Evolutionary conservation across 768 basidiomycete species (phyloP), one percentile per base, ranked within the genome.

Genomic region (Leccinum subtestaceum): DNA sequence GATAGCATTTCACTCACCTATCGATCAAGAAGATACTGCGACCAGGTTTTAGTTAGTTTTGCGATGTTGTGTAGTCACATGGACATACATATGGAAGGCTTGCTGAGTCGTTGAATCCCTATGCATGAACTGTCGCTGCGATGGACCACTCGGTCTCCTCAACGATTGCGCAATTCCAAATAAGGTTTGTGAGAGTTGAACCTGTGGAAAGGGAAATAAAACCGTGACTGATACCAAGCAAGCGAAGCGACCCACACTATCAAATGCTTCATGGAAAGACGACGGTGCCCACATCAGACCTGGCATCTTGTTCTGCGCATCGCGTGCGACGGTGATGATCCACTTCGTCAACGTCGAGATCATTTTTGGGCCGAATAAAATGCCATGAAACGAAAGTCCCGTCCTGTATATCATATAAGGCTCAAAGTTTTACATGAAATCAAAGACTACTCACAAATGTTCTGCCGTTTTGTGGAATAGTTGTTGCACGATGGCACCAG

Each of bases 51-150:
- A 3, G 51, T 53, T 5, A 55, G 43, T 2, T 7, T 4, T 17
- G 8, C 10, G 17, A 4, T 5, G 21, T 5, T 12, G 13, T 0
- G 32, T 53, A 5, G 4, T 9, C 11, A 13, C 8, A 12, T 25
- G 5, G 1, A 76, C 83, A 17, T 70, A 86, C 83, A 86, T 82
- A 63, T 86, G 85, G 67, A 82, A 85, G 0, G 84, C 73, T 60
- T 81, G 83, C 11, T 77, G 78, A 61, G 75, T 57, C 12, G 77
- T 66, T 9, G 85, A 83, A 62, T 85, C 82, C 43, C 67, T 75
- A 67, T 85, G 86, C 1, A 63, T 54, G 62, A 82, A 85, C 5
- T 75, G 61, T 50, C 70, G 66, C 60, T 80, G 65, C 55, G 84
- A 65, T 15, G 77, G 72, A 6, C 80, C 83, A 60, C 83, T 71